Evolutionary conservation across 2,329 filamentous ascomycete genomes (phyloP).

Genomic region (Exserohilum turcica): DNA sequence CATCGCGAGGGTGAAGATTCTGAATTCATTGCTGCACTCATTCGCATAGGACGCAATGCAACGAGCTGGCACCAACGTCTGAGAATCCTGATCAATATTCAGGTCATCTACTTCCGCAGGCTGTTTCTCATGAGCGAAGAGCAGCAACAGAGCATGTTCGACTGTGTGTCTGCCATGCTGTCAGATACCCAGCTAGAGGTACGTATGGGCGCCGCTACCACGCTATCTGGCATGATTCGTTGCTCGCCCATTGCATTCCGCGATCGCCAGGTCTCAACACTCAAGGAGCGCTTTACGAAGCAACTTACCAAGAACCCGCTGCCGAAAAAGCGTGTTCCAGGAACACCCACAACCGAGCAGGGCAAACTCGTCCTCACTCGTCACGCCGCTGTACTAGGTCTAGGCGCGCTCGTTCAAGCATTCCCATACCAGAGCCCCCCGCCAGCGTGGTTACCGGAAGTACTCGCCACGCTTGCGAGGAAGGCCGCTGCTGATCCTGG

Average conservation of each 20-base stretch:
- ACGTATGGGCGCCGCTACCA: slow-evolving; percentile 87
- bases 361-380: slow-evolving; percentile 79
- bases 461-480: slow-evolving; percentile 81
- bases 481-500: slow-evolving; percentile 87
- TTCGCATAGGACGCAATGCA: slow-evolving; percentile 83
- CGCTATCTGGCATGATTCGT: slow-evolving; percentile 94
- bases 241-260: slow-evolving; percentile 86
- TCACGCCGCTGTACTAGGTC: slow-evolving; percentile 88
- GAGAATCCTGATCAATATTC: slow-evolving; percentile 95
- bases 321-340: slow-evolving; percentile 67
- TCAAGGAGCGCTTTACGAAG: slow-evolving; percentile 79
- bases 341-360: slow-evolving; percentile 71
- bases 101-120: slow-evolving; percentile 96
- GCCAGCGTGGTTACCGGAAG: slow-evolving; percentile 90
- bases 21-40: slow-evolving; percentile 81
- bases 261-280: slow-evolving; percentile 72
- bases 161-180: slow-evolving; percentile 94
- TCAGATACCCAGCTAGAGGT: slow-evolving; percentile 92
- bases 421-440: slow-evolving; percentile 96
- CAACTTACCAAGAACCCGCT: slow-evolving; percentile 84
- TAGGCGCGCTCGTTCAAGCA: slow-evolving; percentile 89
- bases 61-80: slow-evolving; percentile 94
- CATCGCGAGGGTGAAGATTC: slow-evolving; percentile 85
- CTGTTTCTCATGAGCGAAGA: slow-evolving; percentile 80
- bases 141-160: slow-evolving; percentile 81